Percentiles rank a stretch among this genome's conserved stretches.
Evolutionary conservation across 2,329 filamentous ascomycete species (phyloP).

Genomic region (Aspergillus pseudonomiae): DNA sequence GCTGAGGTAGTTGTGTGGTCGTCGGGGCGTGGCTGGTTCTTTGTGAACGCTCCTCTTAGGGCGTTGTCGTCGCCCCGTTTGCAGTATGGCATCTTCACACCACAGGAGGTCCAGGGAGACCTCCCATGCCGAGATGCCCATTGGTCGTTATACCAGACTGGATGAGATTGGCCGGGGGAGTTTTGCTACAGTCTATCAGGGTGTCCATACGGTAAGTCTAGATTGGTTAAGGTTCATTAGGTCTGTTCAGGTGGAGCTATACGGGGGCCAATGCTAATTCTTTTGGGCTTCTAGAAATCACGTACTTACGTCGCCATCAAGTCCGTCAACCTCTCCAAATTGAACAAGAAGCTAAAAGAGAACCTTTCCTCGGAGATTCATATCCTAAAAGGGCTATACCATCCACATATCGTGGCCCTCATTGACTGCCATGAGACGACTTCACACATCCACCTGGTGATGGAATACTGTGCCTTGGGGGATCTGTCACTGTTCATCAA

Average conservation of each 20-base stretch:
- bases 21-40: constrained; percentile 28
- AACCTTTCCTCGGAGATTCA: constrained; percentile 95
- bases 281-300: constrained; percentile 61
- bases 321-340: constrained; percentile 84
- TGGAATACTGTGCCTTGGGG: constrained; percentile 97
- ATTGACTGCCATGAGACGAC: constrained; percentile 90
- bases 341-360: constrained; percentile 95
- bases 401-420: constrained; percentile 95
- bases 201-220: constrained; percentile 73
- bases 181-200: constrained; percentile 93
- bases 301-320: constrained; percentile 91
- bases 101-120: constrained; percentile 44
- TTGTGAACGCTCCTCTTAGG: constrained; percentile 19
- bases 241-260: neutral
- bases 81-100: constrained; percentile 49
- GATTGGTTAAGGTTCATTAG: neutral
- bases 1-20: constrained; percentile 43
- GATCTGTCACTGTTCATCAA: constrained; percentile 96
- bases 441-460: constrained; percentile 91
- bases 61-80: constrained; percentile 21
- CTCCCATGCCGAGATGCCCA: constrained; percentile 41
- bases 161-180: constrained; percentile 95
- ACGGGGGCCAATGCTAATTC: neutral
- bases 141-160: constrained; percentile 80
- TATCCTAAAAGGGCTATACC: constrained; percentile 89